Evolutionary conservation across 305 asterid species (phyloP).

Genomic region (Solanum aculeatissimum): DNA sequence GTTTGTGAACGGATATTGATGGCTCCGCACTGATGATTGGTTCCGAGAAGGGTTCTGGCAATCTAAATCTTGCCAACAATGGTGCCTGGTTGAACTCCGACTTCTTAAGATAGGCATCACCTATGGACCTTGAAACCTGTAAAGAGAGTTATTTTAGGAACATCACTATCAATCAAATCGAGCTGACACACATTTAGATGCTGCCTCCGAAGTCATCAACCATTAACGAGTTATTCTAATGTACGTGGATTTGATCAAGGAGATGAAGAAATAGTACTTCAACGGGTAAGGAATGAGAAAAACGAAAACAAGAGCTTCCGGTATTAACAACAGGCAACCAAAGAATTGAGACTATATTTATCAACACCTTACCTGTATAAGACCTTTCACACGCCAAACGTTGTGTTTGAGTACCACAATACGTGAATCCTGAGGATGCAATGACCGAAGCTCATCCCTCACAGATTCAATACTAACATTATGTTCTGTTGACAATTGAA

Average conservation of each 20-base stretch:
- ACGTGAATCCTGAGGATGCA: constrained; percentile 74
- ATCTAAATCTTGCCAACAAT: constrained; percentile 55
- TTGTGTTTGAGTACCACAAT: constrained; percentile 77
- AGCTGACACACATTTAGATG: not conserved
- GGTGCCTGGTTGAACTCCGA: constrained; percentile 85
- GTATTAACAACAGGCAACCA: not conserved
- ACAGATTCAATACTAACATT: constrained; percentile 64
- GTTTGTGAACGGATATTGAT: constrained; percentile 49
- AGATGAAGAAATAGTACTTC: not conserved
- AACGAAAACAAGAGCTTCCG: not conserved
- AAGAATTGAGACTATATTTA: not conserved
- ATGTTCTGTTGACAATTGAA: constrained; percentile 74
- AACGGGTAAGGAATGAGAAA: not conserved
- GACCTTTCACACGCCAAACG: constrained; percentile 95
- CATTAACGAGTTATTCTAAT: not conserved
- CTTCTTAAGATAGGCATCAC: constrained; percentile 82
- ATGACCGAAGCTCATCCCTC: constrained; percentile 56
- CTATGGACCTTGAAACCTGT: constrained; percentile 91
- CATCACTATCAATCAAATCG: not conserved
- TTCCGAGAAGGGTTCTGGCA: constrained; percentile 42
- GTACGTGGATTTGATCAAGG: not conserved
- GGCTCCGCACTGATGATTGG: constrained; percentile 85
- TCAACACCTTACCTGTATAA: constrained; percentile 59
- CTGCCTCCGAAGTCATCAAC: not conserved
- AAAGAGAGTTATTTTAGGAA: not conserved